Percentiles rank a stretch among this genome's conserved stretches.
These are phyloP conservation scores for Coemansia sp. DNA, from an alignment of 192 early-diverging fungal genomes.

Conservation along the genomic window DNA sequence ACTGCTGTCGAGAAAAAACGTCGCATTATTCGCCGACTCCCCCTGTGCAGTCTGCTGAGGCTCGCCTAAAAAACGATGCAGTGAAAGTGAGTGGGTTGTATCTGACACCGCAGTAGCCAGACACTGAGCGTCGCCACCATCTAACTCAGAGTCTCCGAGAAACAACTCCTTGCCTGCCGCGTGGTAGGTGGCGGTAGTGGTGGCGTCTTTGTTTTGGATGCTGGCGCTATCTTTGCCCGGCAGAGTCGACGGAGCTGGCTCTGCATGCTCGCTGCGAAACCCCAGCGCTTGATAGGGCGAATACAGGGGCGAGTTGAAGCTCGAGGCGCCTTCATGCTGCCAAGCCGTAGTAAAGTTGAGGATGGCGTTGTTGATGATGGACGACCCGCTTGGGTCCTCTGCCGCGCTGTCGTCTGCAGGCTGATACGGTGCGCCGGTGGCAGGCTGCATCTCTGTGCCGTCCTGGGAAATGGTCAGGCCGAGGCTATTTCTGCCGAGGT, in stretches of 20 bases:
- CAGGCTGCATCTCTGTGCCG: neutral
- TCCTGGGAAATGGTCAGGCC: neutral
- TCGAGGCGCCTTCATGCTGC: constrained; percentile 14
- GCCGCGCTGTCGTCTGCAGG: neutral
- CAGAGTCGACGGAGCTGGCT: neutral
- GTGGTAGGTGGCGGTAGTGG: neutral
- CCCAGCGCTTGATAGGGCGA: constrained; percentile 12
- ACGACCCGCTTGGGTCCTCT: constrained; percentile 10
- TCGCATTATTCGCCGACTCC: constrained; percentile 5
- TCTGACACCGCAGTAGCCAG: neutral
- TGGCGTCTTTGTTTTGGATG: neutral
- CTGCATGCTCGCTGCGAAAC: constrained; percentile 7
- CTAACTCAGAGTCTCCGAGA: neutral
- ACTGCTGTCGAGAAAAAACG: neutral
- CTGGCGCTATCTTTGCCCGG: neutral
- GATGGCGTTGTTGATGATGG: constrained; percentile 43
- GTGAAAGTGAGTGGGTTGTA: neutral
- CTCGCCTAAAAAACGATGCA: constrained; percentile 39
- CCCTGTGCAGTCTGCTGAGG: constrained; percentile 25
- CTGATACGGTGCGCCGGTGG: neutral
- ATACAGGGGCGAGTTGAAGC: constrained; percentile 10
- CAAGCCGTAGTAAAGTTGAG: constrained; percentile 32
- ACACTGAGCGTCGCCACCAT: neutral
- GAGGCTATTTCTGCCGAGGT: neutral
- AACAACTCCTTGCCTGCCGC: neutral